Evolutionary conservation across 2,329 filamentous ascomycete species (phyloP).

Genomic region (Gremmenia infestans): DNA sequence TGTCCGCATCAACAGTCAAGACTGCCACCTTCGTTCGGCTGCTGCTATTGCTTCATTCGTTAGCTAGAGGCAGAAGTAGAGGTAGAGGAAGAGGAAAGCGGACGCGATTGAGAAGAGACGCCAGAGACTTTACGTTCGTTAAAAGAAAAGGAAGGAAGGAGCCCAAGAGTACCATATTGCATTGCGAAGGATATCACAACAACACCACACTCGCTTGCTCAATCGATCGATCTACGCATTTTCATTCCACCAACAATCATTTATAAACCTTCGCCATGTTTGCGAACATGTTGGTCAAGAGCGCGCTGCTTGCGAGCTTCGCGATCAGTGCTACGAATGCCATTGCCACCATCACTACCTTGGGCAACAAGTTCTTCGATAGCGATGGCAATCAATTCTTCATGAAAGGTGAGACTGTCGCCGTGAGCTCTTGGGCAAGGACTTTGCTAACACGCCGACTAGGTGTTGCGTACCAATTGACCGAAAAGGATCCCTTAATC

Average conservation of each 20-base stretch:
- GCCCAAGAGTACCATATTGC: too few relatives aligned
- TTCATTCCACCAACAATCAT: not conserved
- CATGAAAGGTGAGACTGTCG: conserved; percentile 60
- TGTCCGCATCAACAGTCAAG: too few relatives aligned
- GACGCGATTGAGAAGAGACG: not conserved
- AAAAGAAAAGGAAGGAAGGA: not conserved
- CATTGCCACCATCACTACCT: conserved; percentile 46
- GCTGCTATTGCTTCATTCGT: too few relatives aligned
- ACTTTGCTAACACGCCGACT: conserved; percentile 14
- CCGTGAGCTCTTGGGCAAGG: not conserved
- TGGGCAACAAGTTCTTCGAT: conserved; percentile 82
- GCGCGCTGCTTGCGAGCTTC: conserved; percentile 22
- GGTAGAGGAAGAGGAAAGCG: too few relatives aligned
- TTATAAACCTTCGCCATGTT: conserved; percentile 20
- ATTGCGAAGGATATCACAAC: not conserved
- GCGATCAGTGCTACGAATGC: conserved; percentile 28
- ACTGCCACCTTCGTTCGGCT: too few relatives aligned
- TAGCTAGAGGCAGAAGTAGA: too few relatives aligned
- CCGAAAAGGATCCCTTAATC: conserved; percentile 66
- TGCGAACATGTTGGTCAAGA: conserved; percentile 18
- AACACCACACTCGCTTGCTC: conserved; percentile 2
- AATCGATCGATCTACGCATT: not conserved
- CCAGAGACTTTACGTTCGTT: conserved; percentile 2
- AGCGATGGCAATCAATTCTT: conserved; percentile 77
- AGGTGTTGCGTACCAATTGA: conserved; percentile 71